Base-by-base conservation (phyloP, 106 monocot genomes). In the Posidonia australis region DNA sequence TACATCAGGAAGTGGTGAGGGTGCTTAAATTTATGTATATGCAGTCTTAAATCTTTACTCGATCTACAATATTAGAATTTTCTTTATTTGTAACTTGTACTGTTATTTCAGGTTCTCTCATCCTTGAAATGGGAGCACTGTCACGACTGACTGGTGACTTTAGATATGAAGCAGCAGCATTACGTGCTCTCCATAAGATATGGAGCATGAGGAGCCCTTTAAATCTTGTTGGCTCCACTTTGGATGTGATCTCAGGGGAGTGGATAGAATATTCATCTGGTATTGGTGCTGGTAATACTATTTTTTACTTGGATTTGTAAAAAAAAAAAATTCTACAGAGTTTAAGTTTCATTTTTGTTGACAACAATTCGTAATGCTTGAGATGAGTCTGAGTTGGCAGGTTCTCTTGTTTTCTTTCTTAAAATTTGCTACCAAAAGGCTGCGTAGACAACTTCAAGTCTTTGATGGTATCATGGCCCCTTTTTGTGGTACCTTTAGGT, bases 161-260 rank as follows among this genome's bases (percentile, higher is more conserved):
- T 54, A 81, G 77, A 55, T 93, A 73, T 79, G 89, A 93, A 81
- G 73, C 49, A 72, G 83, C 81, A 44, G 93, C 93, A 61, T 67
- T 83, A 68, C 82, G 75, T 63, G 93, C 93, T 64, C 86, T 93
- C 19, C 80, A 78, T 58, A 89, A 81, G 77, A 77, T 93, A 68
- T 89, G 89, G 93, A 93, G 81, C 73, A 93, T 93, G 89, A 85
- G 93, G 74, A 89, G 93, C 71, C 76, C 88, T 68, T 73, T 93
- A 57, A 83, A 89, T 79, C 89, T 93, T n/a, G 56, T 89, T 26
- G 93, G 93, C 18, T 89, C 93, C 16, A 89, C 88, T 25, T 82
- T 93, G 72, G 83, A 89, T 84, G 89, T 93, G 41, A 19, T 83
- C 5, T 78, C 80, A 61, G 93, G 89, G 46, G 73, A 93, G 44